Percentiles rank a stretch among this genome's conserved stretches.
Evolutionary conservation across 2,329 filamentous ascomycete genomes (phyloP).

Genomic region (Arthroderma uncinatum): DNA sequence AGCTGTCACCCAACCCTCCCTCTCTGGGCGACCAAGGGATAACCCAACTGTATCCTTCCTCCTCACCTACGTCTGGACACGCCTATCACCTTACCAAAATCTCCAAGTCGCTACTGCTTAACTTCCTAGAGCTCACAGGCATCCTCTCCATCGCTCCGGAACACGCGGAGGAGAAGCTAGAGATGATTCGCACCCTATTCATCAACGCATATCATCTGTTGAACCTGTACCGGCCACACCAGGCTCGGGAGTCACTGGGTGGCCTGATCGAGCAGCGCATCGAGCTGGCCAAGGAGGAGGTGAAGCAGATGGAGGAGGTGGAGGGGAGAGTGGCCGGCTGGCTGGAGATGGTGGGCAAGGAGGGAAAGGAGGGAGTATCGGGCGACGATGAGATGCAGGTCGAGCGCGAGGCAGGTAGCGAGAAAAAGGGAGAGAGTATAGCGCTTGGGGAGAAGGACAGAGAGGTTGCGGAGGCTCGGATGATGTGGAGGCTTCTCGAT

Average conservation of each 20-base stretch:
- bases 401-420: not conserved
- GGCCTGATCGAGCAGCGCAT: slow-evolving; percentile 78
- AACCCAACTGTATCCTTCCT: slow-evolving; percentile 53
- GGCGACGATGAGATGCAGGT: not conserved
- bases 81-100: slow-evolving; percentile 59
- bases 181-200: slow-evolving; percentile 68
- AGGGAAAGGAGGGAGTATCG: not conserved
- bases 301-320: slow-evolving; percentile 62
- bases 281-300: slow-evolving; percentile 60
- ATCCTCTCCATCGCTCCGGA: slow-evolving; percentile 56
- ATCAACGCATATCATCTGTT: slow-evolving; percentile 88
- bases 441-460: not conserved
- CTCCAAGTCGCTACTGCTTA: slow-evolving; percentile 73
- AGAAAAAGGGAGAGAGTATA: not conserved
- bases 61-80: slow-evolving; percentile 37
- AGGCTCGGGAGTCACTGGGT: slow-evolving; percentile 79
- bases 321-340: slow-evolving; percentile 44
- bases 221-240: slow-evolving; percentile 89
- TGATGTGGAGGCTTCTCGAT: slow-evolving; percentile 33
- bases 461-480: slow-evolving; percentile 14
- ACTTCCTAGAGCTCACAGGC: slow-evolving; percentile 76
- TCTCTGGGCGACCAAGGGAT: slow-evolving; percentile 61
- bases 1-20: slow-evolving; percentile 50
- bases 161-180: slow-evolving; percentile 58
- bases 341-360: not conserved